phyloP scores from a whole-genome alignment of 2,329 filamentous ascomycete species.

The Sclerotinia sclerotiorum region DNA sequence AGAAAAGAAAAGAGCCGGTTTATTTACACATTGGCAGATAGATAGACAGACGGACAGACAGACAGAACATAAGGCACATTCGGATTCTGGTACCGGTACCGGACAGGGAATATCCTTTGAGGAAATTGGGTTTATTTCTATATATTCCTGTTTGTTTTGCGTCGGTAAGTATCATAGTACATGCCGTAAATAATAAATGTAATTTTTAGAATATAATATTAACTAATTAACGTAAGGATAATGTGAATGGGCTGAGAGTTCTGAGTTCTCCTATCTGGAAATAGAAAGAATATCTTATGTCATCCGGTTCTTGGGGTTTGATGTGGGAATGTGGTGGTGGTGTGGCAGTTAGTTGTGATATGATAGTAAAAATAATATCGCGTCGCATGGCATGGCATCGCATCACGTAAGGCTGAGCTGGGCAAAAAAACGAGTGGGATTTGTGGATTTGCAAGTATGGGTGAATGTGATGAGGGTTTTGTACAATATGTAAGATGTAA shows the following conservation, averaged over 20 bases:
- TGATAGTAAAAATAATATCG: neutral
- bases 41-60: too few relatives aligned
- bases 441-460: neutral
- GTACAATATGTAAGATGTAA: neutral
- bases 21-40: too few relatives aligned
- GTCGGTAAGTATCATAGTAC: too few relatives aligned
- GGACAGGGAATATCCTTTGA: constrained; percentile 10
- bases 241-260: neutral
- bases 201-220: neutral
- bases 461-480: neutral
- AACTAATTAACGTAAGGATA: too few relatives aligned
- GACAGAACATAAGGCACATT: constrained; percentile 3
- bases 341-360: neutral
- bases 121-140: neutral
- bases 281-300: constrained; percentile 19
- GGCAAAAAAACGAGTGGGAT: neutral
- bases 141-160: neutral
- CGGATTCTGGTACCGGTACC: neutral
- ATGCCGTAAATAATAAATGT: neutral
- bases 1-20: neutral
- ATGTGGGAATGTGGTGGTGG: neutral
- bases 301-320: neutral
- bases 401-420: constrained; percentile 15
- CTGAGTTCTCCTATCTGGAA: constrained; percentile 1
- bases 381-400: too few relatives aligned